phyloP scores from a whole-genome alignment of 2,329 filamentous ascomycete species.

The Myriosclerotinia curreyana region DNA sequence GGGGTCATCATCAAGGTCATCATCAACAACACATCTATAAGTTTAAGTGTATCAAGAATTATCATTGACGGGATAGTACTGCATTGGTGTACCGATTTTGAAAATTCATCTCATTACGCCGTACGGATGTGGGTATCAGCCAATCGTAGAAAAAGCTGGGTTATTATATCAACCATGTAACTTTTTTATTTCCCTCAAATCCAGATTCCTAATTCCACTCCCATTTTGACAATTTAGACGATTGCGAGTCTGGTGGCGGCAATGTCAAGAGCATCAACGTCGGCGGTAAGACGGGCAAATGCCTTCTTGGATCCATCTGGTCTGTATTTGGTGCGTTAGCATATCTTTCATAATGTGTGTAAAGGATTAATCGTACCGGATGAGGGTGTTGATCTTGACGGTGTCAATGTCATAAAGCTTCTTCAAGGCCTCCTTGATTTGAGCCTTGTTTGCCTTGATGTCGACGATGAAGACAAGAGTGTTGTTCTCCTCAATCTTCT shows the following conservation, averaged over 20 bases:
- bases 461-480: slow-evolving; percentile 98
- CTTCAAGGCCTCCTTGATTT: slow-evolving; percentile 98
- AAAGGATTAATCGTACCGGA: slow-evolving; percentile 64
- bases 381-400: slow-evolving; percentile 99
- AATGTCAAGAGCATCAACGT: slow-evolving; percentile 98
- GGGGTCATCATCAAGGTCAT: neutral
- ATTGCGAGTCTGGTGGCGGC: slow-evolving; percentile 98
- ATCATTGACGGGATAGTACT: slow-evolving; percentile 25
- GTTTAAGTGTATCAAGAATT: slow-evolving; percentile 14
- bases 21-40: neutral
- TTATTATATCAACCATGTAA: slow-evolving; percentile 9
- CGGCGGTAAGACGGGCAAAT: slow-evolving; percentile 88
- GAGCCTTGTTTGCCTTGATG: slow-evolving; percentile 98
- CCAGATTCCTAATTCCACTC: slow-evolving; percentile 44
- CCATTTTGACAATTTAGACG: slow-evolving; percentile 65
- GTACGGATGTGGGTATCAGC: slow-evolving; percentile 36
- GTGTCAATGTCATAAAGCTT: slow-evolving; percentile 98
- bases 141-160: slow-evolving; percentile 24
- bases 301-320: slow-evolving; percentile 99
- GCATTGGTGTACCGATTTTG: slow-evolving; percentile 27
- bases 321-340: slow-evolving; percentile 46
- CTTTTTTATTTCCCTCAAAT: slow-evolving; percentile 28
- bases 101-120: slow-evolving; percentile 38
- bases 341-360: neutral
- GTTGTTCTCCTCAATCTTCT: slow-evolving; percentile 99